phyloP scores from a whole-genome alignment of 306 rosid species.

The Prosopis cineraria region DNA sequence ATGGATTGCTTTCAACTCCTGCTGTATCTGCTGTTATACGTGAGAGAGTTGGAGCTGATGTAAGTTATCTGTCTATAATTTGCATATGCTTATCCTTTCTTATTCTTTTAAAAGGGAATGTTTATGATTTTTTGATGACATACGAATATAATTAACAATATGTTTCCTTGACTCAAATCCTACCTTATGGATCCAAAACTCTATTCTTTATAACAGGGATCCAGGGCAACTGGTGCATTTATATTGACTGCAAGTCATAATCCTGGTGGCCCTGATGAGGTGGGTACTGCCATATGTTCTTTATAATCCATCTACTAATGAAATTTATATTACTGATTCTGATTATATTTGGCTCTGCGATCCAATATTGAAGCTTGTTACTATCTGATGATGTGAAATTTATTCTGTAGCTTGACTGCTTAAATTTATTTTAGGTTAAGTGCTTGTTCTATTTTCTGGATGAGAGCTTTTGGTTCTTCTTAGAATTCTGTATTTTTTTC shows the following conservation, averaged over 20 bases:
- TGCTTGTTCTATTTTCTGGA: background rate
- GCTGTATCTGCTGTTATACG: conserved; percentile 97
- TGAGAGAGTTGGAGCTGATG: conserved; percentile 89
- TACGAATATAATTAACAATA: background rate
- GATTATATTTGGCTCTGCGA: conserved; percentile 7
- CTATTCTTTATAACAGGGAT: conserved; percentile 62
- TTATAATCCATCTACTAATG: conserved; percentile 21
- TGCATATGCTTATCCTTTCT: background rate
- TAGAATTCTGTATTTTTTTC: background rate
- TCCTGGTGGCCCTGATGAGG: conserved; percentile 99
- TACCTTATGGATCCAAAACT: background rate
- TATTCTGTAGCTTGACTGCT: conserved; percentile 9
- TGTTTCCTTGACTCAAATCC: conserved; percentile 16
- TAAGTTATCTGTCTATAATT: conserved; percentile 47
- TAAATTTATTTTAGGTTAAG: conserved; percentile 18
- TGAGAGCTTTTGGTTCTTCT: background rate
- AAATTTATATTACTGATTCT: conserved; percentile 11
- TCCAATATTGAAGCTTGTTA: conserved; percentile 12
- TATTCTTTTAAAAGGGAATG: conserved; percentile 2
- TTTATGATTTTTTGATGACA: conserved; percentile 9
- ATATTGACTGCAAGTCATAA: conserved; percentile 99
- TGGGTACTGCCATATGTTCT: conserved; percentile 32
- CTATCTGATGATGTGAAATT: conserved; percentile 14
- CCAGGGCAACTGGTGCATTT: conserved; percentile 92
- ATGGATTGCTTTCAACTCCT: conserved; percentile 98